Percentiles rank a stretch among this genome's conserved stretches.
Conservation (phyloP, 2,329 filamentous ascomycete species). For the Exophiala bonariae region DNA sequence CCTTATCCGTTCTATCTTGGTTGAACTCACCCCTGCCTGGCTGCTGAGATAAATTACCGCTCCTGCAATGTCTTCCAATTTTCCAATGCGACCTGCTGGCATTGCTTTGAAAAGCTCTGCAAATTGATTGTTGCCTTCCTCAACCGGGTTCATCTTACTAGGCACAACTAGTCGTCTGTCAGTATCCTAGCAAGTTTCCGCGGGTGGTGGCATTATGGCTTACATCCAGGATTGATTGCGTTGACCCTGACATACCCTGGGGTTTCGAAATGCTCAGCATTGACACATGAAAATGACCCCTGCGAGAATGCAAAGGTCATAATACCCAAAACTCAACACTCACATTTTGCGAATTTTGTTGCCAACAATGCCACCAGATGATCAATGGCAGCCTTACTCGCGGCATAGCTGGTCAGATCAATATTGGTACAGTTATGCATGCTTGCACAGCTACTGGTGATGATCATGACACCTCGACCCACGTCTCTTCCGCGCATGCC, state of each 20-base stretch:
- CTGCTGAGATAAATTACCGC: conserved; percentile 44
- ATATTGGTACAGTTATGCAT: conserved; percentile 56
- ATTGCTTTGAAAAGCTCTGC: conserved; percentile 42
- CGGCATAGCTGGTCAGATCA: conserved; percentile 53
- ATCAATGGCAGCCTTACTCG: conserved; percentile 54
- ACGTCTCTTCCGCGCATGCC: conserved; percentile 35
- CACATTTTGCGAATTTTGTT: conserved; percentile 43
- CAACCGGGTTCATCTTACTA: conserved; percentile 47
- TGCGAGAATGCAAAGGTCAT: too few relatives aligned
- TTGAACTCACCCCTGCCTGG: conserved; percentile 40
- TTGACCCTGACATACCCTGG: conserved; percentile 45
- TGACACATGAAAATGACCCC: too few relatives aligned
- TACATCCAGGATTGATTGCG: conserved; percentile 48
- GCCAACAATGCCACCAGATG: conserved; percentile 52
- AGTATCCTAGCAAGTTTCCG: neutral
- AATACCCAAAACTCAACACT: conserved; percentile 4
- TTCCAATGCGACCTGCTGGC: conserved; percentile 40
- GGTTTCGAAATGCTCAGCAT: conserved; percentile 2
- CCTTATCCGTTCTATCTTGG: neutral
- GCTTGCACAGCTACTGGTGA: conserved; percentile 55
- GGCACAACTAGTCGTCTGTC: conserved; percentile 38
- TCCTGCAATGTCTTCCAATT: conserved; percentile 44
- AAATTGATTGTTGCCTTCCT: conserved; percentile 43
- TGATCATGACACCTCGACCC: conserved; percentile 48
- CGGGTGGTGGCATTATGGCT: conserved; percentile 21